Conservation (phyloP, 305 asterid genomes). For the Solanum chacoense region DNA sequence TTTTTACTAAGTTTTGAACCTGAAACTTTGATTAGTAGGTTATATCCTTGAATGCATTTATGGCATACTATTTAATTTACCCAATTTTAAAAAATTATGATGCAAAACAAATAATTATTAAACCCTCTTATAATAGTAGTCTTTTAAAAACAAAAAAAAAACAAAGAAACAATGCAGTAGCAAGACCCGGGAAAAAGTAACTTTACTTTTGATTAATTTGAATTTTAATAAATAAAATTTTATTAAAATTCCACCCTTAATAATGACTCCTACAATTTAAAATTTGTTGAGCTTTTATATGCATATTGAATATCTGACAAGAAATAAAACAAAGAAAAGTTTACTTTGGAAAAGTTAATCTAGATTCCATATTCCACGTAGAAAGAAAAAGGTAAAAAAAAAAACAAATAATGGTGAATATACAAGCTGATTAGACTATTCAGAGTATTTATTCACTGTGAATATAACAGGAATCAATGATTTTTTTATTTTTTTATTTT, state of each 20-base stretch:
- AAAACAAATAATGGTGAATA: neutral
- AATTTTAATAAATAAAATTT: neutral
- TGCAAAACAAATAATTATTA: neutral
- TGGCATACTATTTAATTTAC: neutral
- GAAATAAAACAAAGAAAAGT: neutral
- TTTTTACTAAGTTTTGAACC: neutral
- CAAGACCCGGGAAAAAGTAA: neutral
- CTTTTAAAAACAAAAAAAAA: accelerated
- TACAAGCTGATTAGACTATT: neutral
- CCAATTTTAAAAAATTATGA: neutral
- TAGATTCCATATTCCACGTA: neutral
- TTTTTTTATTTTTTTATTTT: too few relatives aligned
- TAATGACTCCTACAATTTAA: neutral
- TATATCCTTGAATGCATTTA: neutral
- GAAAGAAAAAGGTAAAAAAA: neutral
- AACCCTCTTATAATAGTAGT: neutral
- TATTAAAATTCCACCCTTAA: neutral
- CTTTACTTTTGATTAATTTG: neutral
- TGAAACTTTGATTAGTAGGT: neutral
- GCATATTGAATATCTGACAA: neutral
- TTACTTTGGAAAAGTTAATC: neutral
- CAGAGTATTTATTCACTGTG: neutral
- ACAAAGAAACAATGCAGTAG: neutral
- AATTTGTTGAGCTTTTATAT: neutral
- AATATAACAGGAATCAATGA: neutral